Conservation (phyloP, 805 yeast species). For the Allodekkera sacchari region DNA sequence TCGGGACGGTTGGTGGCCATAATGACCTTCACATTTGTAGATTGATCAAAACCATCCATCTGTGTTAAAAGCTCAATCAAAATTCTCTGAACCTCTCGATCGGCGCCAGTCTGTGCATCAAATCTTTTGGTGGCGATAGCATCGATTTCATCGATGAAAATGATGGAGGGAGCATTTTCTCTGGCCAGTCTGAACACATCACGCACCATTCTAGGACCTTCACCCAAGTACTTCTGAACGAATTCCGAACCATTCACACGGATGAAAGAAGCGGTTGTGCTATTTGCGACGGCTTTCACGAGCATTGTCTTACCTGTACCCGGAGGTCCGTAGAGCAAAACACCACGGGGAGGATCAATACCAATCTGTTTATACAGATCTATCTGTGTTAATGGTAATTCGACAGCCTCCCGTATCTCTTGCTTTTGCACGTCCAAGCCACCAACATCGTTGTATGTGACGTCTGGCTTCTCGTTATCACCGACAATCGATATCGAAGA, state of each 20-base stretch:
- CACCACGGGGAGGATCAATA: constrained; percentile 98
- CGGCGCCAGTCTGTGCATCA: constrained; percentile 99
- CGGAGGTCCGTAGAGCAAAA: constrained; percentile 96
- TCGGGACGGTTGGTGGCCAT: constrained; percentile 99
- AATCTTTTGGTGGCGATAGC: constrained; percentile 98
- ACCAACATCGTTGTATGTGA: constrained; percentile 95
- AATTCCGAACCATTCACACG: constrained; percentile 98
- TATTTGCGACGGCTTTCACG: constrained; percentile 97
- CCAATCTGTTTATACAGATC: constrained; percentile 96
- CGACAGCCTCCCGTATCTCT: constrained; percentile 98
- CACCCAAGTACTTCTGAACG: constrained; percentile 96
- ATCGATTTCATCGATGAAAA: constrained; percentile 97
- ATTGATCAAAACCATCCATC: constrained; percentile 99
- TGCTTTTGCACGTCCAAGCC: constrained; percentile 99
- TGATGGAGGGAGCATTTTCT: constrained; percentile 94
- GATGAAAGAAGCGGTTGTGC: constrained; percentile 90
- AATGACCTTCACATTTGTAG: constrained; percentile 90
- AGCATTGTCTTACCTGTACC: constrained; percentile 99
- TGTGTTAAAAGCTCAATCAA: constrained; percentile 91
- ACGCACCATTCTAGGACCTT: constrained; percentile 99
- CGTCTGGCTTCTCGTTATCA: constrained; percentile 87
- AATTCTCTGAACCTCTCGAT: constrained; percentile 97
- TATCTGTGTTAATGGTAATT: constrained; percentile 90
- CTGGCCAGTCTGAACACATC: constrained; percentile 96
- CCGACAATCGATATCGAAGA: constrained; percentile 92